Base-by-base conservation (phyloP, 768 basidiomycete species). In the Cystobasidium tubakii region DNA sequence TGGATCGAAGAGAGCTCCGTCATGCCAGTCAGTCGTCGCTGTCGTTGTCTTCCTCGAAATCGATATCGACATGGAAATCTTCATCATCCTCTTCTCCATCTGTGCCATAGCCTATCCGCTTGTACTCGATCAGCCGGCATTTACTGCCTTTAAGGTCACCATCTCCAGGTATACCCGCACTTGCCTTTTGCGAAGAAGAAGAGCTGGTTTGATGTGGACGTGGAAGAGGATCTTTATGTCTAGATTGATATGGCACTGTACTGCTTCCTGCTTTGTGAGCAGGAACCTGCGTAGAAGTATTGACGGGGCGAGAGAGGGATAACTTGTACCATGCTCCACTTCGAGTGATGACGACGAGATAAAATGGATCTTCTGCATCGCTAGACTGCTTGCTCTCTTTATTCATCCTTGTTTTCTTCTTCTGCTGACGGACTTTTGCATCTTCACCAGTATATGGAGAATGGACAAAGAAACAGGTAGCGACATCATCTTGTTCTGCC, bases 261-360 rank as follows among this genome's bases (percentile, higher is more conserved):
- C 15, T 39, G 39, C 39, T 39, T 39, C 15, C 39, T 15, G 21
- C 46, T 50, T 50, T 50, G 7, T 21, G 46, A 50, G 46, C 21
- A 60, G 10, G 4, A 6, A 25, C 23, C 6, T 27, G 57, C 57
- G 46, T 6, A 60, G 29, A 23, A 29, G 57, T 23, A 25, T 15
- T 23, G 12, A 21, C 6, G 6, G 57, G 13, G 27, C 21, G 29
- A 1, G 25, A 60, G 46, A 50, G 46, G 10, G 57, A 60, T 27
- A 71, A 39, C 17, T 55, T 86, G 82, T 92, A 95, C 92, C 92
- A 95, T 0, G 91, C 90, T n/a, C 92, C 92, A 0, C 87, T 86
- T 78, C 88, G 93, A 0, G 93, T 95, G 75, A 95, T 81, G 3
- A 90, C 91, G 73, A 95, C 83, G 23, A 96, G 85, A 78, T 93